Conservation (phyloP, 148 eudicot species). For the Amaranthus hypochondriacus region DNA sequence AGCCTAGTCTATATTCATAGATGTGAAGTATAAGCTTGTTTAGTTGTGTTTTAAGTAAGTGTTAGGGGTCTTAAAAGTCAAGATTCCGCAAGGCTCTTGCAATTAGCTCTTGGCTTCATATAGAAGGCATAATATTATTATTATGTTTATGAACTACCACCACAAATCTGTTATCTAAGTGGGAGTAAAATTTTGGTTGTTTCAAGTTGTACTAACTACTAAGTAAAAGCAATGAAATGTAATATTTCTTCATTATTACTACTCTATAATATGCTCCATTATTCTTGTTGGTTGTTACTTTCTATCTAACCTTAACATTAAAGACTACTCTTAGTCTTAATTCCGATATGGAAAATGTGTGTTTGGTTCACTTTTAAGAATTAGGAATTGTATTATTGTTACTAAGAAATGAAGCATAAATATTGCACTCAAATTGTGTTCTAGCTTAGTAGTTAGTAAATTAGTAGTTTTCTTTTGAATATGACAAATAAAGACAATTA, state of each 20-base stretch:
- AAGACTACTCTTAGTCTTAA: slow-evolving; percentile 5
- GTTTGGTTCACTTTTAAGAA: slow-evolving; percentile 4
- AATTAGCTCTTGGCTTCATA: neutral
- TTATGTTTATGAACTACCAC: slow-evolving; percentile 3
- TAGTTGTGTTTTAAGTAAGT: neutral
- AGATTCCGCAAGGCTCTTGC: neutral
- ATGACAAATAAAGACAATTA: too few species aligned
- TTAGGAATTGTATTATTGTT: neutral
- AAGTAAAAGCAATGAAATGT: slow-evolving; percentile 1
- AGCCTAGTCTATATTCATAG: neutral
- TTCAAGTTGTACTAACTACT: neutral
- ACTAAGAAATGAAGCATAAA: too few species aligned
- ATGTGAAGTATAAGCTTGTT: neutral
- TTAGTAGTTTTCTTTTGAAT: too few species aligned
- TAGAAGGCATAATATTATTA: slow-evolving; percentile 5
- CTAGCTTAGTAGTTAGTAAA: neutral
- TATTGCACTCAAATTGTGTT: neutral
- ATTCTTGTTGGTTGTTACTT: slow-evolving; percentile 12
- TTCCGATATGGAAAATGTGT: neutral
- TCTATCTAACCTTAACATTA: slow-evolving; percentile 12
- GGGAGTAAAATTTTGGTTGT: neutral
- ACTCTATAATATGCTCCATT: slow-evolving; percentile 11
- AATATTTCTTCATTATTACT: slow-evolving; percentile 12
- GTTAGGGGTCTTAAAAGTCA: slow-evolving; percentile 12
- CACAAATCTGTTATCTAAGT: neutral